phyloP scores from a whole-genome alignment of 2,329 filamentous ascomycete genomes.

The Epichloe sp. region DNA sequence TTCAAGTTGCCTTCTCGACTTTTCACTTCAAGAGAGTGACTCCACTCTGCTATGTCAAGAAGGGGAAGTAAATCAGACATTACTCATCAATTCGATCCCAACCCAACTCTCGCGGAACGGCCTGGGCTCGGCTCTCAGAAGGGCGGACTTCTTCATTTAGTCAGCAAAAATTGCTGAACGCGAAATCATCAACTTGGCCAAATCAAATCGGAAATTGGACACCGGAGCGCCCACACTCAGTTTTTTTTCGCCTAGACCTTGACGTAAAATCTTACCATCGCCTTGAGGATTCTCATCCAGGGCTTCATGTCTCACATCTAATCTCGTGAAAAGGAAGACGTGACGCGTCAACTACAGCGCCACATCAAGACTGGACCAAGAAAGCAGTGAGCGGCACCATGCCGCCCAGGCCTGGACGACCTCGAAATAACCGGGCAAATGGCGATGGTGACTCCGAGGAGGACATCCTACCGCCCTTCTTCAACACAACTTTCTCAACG shows the following conservation, averaged over 20 bases:
- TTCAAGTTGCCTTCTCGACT: neutral
- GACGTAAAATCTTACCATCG: neutral
- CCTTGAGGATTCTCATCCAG: too few relatives aligned
- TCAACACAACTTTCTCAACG: slow-evolving; percentile 45
- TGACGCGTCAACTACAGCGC: slow-evolving; percentile 2
- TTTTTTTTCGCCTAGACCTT: too few relatives aligned
- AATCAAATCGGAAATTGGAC: too few relatives aligned
- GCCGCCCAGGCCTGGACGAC: slow-evolving; percentile 2
- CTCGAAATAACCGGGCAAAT: slow-evolving; percentile 2
- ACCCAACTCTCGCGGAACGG: neutral
- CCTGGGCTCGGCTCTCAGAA: neutral
- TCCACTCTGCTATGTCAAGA: neutral
- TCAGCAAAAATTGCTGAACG: neutral
- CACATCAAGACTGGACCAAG: neutral
- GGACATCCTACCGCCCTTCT: slow-evolving; percentile 29
- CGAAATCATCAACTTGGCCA: neutral
- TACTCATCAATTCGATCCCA: neutral
- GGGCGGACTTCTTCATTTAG: too few relatives aligned
- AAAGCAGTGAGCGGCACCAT: neutral
- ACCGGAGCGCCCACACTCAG: too few relatives aligned
- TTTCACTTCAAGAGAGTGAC: too few relatives aligned
- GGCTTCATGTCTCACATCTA: neutral
- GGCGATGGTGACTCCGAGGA: slow-evolving; percentile 13
- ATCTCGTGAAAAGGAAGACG: neutral
- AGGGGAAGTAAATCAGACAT: neutral